Evolutionary conservation across 2,329 filamentous ascomycete species (phyloP), one percentile per base, ranked within the genome.

Genomic region (Neofusicoccum cordaticola): DNA sequence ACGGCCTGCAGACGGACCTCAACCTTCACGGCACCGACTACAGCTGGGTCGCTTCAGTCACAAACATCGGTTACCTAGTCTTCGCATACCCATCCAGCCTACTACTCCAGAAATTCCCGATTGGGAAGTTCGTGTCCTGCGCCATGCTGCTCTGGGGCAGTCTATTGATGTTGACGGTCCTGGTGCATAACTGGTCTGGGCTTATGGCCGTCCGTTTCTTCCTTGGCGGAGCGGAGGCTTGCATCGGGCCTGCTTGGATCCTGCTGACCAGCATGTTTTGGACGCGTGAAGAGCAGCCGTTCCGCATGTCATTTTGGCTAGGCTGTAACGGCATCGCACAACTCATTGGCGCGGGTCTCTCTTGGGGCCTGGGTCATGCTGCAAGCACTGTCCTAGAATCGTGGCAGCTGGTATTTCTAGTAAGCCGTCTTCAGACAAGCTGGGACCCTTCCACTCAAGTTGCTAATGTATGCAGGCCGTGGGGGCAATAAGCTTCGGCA

Each of bases 221-320:
- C 34, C 37, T 42, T 19, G 52, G 37, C 13, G 37, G 78, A 0
- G 82, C 84, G 17, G 82, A 84, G 68, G 79, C 81, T 0, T 77
- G 79, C 0, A 81, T 84, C 7, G 82, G 80, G 0, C 81, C 82
- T 0, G 79, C 79, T 12, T 83, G 83, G 61, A 83, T 83, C 78
- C 78, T 84, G 74, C 80, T 83, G 39, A 78, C 83, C 1, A 74
- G 77, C 3, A 82, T 82, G 75, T 84, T 81, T 81, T 84, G 83
- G 68, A 75, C 73, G 0, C 75, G 80, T 0, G 72, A 78, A 7
- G 78, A 83, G 2, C 82, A 83, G 62, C 81, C 81, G 0, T 76
- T 82, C 31, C 76, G 82, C 0, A 81, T 81, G 0, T 80, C 81
- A 0, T 67, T 81, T 2, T 80, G 79, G 67, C 78, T 79, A 63